Base-by-base conservation (phyloP, 2,329 filamentous ascomycete species). In the Rutstroemia sp. region DNA sequence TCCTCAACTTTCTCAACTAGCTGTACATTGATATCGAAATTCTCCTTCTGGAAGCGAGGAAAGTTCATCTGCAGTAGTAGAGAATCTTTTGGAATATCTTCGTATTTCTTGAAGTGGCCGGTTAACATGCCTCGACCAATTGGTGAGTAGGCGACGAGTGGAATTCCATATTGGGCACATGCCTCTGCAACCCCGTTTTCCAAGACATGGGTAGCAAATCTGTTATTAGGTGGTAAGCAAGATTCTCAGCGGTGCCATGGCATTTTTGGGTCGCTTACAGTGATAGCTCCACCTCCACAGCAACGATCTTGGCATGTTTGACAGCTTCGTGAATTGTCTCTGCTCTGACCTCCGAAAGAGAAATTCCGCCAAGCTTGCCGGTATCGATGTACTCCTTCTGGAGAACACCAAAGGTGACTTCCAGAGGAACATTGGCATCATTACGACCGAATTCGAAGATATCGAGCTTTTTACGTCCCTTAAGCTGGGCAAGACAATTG, bases 91-190 rank as follows among this genome's bases (percentile, higher is more conserved):
- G 78, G 69, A 23, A 87, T 70, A 62, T 88, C 83, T 1, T 77
- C 73, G 0, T 65, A 58, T 3, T 66, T 72, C 65, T 75, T 76
- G 64, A 80, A 71, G 60, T 76, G 67, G 1, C 78, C 78, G 0
- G 78, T 77, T 56, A 83, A 67, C 71, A 83, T 77, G 0, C 80
- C 80, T n/a, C 78, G 73, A 4, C 86, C 83, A 0, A 90, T 73
- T 1, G 88, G 87, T 82, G 83, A 50, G 70, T 62, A 59, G 5
- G 84, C 85, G 14, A 88, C 70, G 46, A 91, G 73, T 0, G 86
- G 82, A 57, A 91, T 88, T 49, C 75, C 73, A 41, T 86, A 70
- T 66, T 91, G 77, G 1, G 73, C 76, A 63, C 82, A 86, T 0
- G 79, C 75, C 14, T 63, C 62, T 3, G 68, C 67, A 25, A 75